Evolutionary conservation across 1,139 yeast genomes (phyloP), one percentile per base, ranked within the genome.

Genomic region (Debaryomyces sp.): DNA sequence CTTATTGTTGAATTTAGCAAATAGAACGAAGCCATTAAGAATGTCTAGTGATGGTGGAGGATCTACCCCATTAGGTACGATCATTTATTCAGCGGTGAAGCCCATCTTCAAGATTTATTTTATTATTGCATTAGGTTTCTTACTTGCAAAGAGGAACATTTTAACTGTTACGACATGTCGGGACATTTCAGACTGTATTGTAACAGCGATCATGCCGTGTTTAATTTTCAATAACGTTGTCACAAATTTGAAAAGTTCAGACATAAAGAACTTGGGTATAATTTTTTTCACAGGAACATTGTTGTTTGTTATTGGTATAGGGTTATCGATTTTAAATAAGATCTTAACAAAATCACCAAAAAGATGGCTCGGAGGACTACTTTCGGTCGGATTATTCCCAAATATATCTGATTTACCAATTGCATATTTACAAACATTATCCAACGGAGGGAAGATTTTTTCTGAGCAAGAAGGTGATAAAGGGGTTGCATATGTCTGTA

Each of bases 401-500:
- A 86, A 86, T 59, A 85, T 88, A 43, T 83, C 94, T 8, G 97
- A 91, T 68, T 73, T 91, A 51, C 97, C 97, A 0, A 88, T 91
- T 58, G 97, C 97, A 0, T 90, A 90, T 58, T 75, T 91, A 37
- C 96, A 89, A 59, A 87, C 96, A 1, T 71, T 91, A 63, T 84
- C 88, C 30, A 73, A 80, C 13, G 85, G 91, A 0, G 74, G 82
- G 0, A 73, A 81, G 1, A 64, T 76, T 5, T 86, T 92, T 57
- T 67, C 82, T 0, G 51, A 70, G 1, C 78, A 64, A 2, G 82
- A 89, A 54, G 89, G 90, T 27, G 80, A 82, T 50, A 80, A 81
- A 57, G 98, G 98, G 12, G 89, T 88, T 29, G 96, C 97, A 0
- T 90, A 88, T 64, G 86, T 89, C 18, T 86, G 92, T 63, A 85